Conservation (phyloP, 1,139 yeast species). For the Williopsis jadinii region DNA sequence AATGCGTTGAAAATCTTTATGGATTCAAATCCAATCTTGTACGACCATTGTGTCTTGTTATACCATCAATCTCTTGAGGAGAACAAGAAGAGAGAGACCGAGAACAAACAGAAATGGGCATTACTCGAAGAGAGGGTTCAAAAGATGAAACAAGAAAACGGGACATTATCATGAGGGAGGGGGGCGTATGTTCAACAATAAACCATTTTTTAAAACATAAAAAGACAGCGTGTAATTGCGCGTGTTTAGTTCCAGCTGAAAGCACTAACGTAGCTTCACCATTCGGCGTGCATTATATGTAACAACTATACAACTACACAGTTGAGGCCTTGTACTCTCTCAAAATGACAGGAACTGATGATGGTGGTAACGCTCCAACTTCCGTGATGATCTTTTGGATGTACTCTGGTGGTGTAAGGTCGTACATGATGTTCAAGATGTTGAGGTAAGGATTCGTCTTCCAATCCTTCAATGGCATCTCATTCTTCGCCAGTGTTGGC, state of each 20-base stretch:
- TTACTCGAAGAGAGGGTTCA: conserved; percentile 59
- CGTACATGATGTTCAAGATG: conserved; percentile 82
- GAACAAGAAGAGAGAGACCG: conserved; percentile 47
- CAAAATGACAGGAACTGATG: conserved; percentile 92
- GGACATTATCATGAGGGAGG: no score
- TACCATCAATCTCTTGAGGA: conserved; percentile 73
- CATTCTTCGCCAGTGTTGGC: conserved; percentile 18
- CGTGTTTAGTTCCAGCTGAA: no score
- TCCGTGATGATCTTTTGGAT: conserved; percentile 95
- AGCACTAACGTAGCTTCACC: no score
- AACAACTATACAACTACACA: no score
- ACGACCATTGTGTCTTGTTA: conserved; percentile 84
- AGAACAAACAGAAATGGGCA: conserved; percentile 71
- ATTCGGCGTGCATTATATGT: no score
- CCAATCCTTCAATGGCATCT: conserved; percentile 55
- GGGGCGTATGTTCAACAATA: no score
- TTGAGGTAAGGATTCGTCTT: conserved; percentile 55
- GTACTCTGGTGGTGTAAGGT: conserved; percentile 89
- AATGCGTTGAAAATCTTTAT: conserved; percentile 87
- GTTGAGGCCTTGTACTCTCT: conserved; percentile 64
- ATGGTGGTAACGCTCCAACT: conserved; percentile 92
- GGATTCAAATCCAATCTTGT: conserved; percentile 88
- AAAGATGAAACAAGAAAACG: conserved; percentile 3
- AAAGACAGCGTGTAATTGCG: no score
- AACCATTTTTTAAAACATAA: no score